Evolutionary conservation across 225 moss, liverwort and hornwort species (phyloP), one percentile per base, ranked within the genome.

Genomic region (Asterella californica): DNA sequence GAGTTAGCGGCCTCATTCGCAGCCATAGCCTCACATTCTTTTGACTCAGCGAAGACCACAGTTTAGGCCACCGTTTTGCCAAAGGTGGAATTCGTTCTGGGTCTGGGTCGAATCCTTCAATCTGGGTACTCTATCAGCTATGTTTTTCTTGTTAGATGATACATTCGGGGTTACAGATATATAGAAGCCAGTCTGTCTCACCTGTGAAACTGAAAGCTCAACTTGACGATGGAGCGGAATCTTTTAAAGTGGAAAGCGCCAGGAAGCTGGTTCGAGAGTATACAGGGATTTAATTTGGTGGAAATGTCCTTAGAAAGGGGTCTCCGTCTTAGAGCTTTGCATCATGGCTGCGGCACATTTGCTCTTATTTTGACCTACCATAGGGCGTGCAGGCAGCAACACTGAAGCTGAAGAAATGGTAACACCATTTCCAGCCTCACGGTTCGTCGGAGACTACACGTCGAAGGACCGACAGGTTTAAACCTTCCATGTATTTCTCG

Each of bases 1-100:
- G 96, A 90, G 19, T 70, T 96, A 79, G 96, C 94, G 70, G 96
- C 96, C 47, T 85, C 96, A 48, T 88, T 88, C 80, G 96, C 96
- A 80, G 94, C 96, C 61, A 82, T 78, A 65, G 87, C 89, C 72
- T 96, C 96, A 64, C 94, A 92, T 81, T 79, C 90, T 42, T 86
- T 94, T 82, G 96, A 96, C 82, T 89, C 94, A 29, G 92, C 92
- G n/a, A 92, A 83, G 86, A 92, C 84, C 19, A 90, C 94, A 81
- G 88, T 88, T 84, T 92, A 96, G 88, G 94, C 96, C n/a, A 91
- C 90, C 46, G 90, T 96, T 72, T 77, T 88, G 42, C 96, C 96
- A 0, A 92, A 91, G 92, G 96, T 94, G 88, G n/a, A 32, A 24
- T 52, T 68, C 15, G 17, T 25, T 37, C 57, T 55, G 21, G n/a